Conservation (phyloP, 2,329 filamentous ascomycete species). For the Ophiostoma perfectum region DNA sequence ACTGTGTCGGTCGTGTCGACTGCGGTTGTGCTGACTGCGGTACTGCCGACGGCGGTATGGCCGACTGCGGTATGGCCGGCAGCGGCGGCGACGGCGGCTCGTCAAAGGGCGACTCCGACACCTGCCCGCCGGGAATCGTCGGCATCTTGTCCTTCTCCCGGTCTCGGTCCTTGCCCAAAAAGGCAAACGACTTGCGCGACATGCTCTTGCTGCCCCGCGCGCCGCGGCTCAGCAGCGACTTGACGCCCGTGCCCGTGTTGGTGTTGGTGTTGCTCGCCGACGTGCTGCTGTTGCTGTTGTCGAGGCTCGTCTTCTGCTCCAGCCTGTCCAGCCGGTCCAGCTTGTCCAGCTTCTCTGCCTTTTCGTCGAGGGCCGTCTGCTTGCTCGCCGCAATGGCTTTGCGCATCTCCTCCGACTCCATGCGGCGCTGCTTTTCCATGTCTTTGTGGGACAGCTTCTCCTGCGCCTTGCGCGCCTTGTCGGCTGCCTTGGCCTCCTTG, state of each 20-base stretch:
- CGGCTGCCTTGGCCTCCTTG: conserved; percentile 45
- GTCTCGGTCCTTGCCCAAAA: conserved; percentile 47
- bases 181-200: conserved; percentile 67
- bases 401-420: conserved; percentile 58
- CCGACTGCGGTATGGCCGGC: background rate
- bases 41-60: background rate
- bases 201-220: conserved; percentile 72
- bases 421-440: conserved; percentile 37
- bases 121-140: background rate
- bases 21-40: background rate
- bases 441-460: conserved; percentile 41
- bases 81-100: conserved; percentile 10
- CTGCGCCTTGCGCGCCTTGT: conserved; percentile 44
- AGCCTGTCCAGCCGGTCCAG: conserved; percentile 28
- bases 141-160: conserved; percentile 31
- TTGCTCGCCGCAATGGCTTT: conserved; percentile 63
- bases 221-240: conserved; percentile 56
- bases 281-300: conserved; percentile 35
- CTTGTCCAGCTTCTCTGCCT: conserved; percentile 22
- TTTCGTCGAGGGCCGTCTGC: conserved; percentile 55
- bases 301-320: background rate
- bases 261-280: conserved; percentile 22
- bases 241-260: background rate
- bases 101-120: conserved; percentile 17
- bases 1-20: background rate